Base-by-base conservation (phyloP, 371 early-diverging fungal species). In the Syncephalastrum monosporum region DNA sequence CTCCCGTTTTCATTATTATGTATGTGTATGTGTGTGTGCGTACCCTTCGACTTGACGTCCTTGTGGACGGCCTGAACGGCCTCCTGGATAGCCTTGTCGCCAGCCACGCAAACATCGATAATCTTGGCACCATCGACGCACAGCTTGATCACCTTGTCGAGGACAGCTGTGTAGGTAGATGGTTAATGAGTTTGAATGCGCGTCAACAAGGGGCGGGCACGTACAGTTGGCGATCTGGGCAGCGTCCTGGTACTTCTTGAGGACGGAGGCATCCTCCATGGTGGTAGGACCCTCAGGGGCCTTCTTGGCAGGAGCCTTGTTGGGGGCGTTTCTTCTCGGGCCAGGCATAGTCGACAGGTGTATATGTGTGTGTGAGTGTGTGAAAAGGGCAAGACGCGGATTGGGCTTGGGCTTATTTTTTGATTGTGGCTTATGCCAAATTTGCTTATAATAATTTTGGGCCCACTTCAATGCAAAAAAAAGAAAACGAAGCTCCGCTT, bases 101-200 rank as follows among this genome's bases (percentile, higher is more conserved):
- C 94, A 50, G 82, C 70, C 62, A 79, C 65, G 81, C 94, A 94
- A 63, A 96, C 77, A 64, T 93, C 91, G 61, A 89, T 63, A 51
- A 89, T 68, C 69, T 82, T 88, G 70, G 86, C 89, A 53, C 85
- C 94, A 61, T 75, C 82, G 71, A 84, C 83, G 72, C 82, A 81
- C 51, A 84, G 80, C 54, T 81, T 77, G 65, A 90, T 76, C 33
- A 90, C 84, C 72, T 86, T 77, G 50, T 75, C 79, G 62, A 92
- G 75, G 61, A 85, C 90, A 63, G 72, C 88, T 87, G 69, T 55
- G 41, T 15, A 46, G 42, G 6, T 29, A 50, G 33, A 27, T n/a
- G 38, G 38, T 61, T 27, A 21, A 42, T 50, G 24, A 21, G 48
- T 47, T 23, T 42, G 6, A 42, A 47, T 4, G 33, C 23, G 21